A percentile compares a stretch with the other conserved stretches of the same genome.
phyloP scores from a whole-genome alignment of 179 eudicot species.

The Beta macrorhiza region DNA sequence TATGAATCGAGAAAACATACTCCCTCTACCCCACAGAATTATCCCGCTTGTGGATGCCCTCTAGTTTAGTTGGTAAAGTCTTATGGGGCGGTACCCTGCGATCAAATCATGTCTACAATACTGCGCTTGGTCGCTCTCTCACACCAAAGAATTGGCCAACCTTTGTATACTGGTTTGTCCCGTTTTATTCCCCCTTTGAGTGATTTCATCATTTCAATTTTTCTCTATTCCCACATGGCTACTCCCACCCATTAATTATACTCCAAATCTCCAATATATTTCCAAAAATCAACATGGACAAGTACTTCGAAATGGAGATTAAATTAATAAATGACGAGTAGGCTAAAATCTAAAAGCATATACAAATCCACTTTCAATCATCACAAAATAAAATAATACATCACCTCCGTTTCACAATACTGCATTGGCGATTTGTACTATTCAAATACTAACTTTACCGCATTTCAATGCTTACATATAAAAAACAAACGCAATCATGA shows the following conservation, averaged over 20 bases:
- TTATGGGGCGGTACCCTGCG: too few relatives aligned
- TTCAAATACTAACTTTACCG: too few relatives aligned
- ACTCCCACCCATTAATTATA: background rate
- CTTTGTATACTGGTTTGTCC: too few relatives aligned
- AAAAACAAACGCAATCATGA: too few relatives aligned
- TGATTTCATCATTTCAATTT: background rate
- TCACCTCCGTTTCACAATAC: too few relatives aligned
- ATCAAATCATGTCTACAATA: too few relatives aligned
- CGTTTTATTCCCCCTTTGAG: background rate
- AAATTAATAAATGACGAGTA: background rate
- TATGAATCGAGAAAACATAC: background rate
- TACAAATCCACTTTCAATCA: background rate
- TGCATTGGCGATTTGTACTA: too few relatives aligned
- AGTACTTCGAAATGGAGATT: background rate
- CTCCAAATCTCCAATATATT: background rate
- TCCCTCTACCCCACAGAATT: background rate
- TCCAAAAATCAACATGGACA: background rate
- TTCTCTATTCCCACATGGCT: background rate
- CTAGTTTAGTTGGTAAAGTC: too few relatives aligned
- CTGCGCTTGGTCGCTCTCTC: too few relatives aligned
- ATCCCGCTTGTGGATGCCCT: too few relatives aligned
- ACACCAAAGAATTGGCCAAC: too few relatives aligned
- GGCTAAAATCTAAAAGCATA: background rate
- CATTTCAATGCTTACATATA: too few relatives aligned
- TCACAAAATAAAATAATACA: background rate